phyloP scores from a whole-genome alignment of 441 rosid species.

The Populus trichocarpa region DNA sequence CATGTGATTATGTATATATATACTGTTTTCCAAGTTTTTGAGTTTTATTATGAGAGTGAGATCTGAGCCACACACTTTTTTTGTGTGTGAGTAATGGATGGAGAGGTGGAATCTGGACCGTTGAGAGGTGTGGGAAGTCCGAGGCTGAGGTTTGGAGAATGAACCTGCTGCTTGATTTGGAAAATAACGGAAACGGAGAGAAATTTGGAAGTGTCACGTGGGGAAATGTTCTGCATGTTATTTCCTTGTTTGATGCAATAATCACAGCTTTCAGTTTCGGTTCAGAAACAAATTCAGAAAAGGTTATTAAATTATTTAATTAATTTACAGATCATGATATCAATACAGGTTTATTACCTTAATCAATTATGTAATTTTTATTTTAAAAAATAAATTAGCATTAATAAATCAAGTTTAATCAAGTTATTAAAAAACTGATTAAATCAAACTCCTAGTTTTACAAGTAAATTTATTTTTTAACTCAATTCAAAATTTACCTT shows the following conservation, averaged over 20 bases:
- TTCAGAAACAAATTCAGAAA: not conserved
- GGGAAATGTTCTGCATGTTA: too few species aligned
- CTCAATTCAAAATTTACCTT: too few species aligned
- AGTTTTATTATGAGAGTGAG: not conserved
- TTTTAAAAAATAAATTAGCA: too few species aligned
- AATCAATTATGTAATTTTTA: not conserved
- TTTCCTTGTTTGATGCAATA: too few species aligned
- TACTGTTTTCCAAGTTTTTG: not conserved
- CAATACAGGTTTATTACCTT: not conserved
- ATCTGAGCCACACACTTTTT: not conserved
- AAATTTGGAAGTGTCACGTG: not conserved
- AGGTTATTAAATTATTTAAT: too few species aligned
- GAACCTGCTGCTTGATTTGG: not conserved
- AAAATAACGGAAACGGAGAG: not conserved
- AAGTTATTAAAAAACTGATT: too few species aligned
- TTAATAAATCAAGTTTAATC: not conserved
- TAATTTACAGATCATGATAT: not conserved
- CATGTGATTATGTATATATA: not conserved
- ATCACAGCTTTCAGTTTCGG: not conserved
- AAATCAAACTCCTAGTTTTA: not conserved
- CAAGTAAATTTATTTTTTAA: not conserved
- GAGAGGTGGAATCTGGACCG: conserved; percentile 23
- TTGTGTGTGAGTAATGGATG: not conserved
- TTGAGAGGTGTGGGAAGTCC: conserved; percentile 5
- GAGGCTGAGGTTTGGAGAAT: conserved; percentile 17